Evolutionary conservation across 352 stramenopile species (phyloP), one percentile per base, ranked within the genome.

Genomic region (Phytopythium aichiense): DNA sequence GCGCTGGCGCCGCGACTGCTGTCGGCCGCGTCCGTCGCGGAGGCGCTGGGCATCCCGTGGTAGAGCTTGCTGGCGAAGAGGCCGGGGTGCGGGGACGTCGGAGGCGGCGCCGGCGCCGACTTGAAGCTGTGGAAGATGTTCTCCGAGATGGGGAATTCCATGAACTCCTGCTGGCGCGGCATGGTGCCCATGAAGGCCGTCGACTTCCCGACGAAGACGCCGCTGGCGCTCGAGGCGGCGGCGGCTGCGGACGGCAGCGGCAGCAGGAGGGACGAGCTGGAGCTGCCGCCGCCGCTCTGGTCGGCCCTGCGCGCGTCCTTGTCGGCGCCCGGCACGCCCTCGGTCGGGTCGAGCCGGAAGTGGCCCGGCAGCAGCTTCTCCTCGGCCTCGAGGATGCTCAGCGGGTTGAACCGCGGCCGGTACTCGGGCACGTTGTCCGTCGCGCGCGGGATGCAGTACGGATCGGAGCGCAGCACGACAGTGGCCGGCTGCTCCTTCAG

Each of bases 391-490:
- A 92, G 74, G 58, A 92, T 90, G 55, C 73, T 89, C 45, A 88
- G 58, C 48, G 83, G 81, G 59, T 92, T 92, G 61, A 89, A 82
- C 55, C 68, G 74, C 0, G 83, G 83, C 0, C 79, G 72, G 66
- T 92, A 92, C 54, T 85, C 80, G 15, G 67, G 57, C 42, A 90
- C 83, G 61, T 89, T 89, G 71, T 92, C 83, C 18, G 83, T 88
- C 30, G 84, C 73, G 31, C 83, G 70, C 20, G 83, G 83, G 63
- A 92, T 92, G 38, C 77, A 87, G 59, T 88, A 92, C 59, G 83
- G 81, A 58, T 90, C 81, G 6, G 64, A 81, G 23, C 73, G 60
- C 35, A 88, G 60, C 54, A 88, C 79, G 31, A 74, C 52, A 2
- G 76, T 75, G 9, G 79, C 66, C 13, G 75, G 71, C 46, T 84